Evolutionary conservation across 345 rosid genomes (phyloP).

Genomic region (Zanthoxylum bungeanum): DNA sequence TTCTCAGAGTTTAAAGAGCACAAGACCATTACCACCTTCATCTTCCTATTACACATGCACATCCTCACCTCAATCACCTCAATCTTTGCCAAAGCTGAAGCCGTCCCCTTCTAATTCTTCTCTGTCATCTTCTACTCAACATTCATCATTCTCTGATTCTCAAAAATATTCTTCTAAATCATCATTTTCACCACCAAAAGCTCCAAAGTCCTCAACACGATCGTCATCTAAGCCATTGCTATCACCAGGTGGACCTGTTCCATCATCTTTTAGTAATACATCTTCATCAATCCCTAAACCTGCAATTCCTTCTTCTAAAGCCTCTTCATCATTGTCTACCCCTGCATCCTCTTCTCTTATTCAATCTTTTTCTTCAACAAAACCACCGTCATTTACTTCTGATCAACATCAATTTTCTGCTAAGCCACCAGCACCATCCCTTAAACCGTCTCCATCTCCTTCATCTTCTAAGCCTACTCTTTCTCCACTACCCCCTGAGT

Average conservation of each 20-base stretch:
- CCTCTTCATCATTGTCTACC: neutral
- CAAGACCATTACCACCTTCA: neutral
- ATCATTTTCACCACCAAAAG: neutral
- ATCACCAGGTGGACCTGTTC: neutral
- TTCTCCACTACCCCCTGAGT: neutral
- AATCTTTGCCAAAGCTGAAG: neutral
- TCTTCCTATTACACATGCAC: neutral
- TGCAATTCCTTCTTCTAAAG: neutral
- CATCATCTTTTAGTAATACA: neutral
- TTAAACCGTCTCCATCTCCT: constrained; percentile 5
- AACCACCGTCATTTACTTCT: neutral
- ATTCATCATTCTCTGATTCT: neutral
- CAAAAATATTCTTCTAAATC: neutral
- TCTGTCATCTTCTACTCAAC: neutral
- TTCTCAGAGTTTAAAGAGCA: too few species aligned
- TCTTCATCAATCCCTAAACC: neutral
- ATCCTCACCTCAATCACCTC: neutral
- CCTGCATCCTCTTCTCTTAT: neutral
- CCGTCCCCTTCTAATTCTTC: neutral
- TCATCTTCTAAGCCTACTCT: constrained; percentile 13
- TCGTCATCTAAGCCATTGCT: neutral
- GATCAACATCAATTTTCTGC: neutral
- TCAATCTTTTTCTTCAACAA: neutral
- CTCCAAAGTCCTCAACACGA: neutral
- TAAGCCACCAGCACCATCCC: neutral